Evolutionary conservation across 176 grass and related monocot genomes (phyloP), one percentile per base, ranked within the genome.

Genomic region (Zoysia pacifica): DNA sequence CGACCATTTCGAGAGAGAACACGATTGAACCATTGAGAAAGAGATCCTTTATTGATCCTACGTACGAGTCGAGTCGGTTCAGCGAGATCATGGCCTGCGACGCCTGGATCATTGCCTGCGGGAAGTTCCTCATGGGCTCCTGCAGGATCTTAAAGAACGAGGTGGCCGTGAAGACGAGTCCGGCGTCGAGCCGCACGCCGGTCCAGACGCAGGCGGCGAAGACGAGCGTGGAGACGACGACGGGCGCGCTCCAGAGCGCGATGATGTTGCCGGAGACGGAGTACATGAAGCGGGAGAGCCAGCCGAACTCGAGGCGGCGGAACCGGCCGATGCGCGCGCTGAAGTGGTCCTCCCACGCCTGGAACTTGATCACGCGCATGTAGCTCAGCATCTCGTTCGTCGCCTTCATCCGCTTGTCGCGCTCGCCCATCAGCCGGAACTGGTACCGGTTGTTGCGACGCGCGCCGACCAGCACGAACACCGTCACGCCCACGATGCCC

Each of bases 331-430:
- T 93, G 51, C 90, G 96, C 2, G 41, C 70, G 77, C 73, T 46
- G 75, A 99, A 99, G 79, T 95, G 90, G 40, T 85, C 85, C 81
- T 99, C 96, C 96, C 96, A 99, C 59, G 92, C 96, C 73, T 99
- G 96, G 83, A 99, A 90, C 79, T 95, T 99, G 90, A 99, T 99
- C 3, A 99, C 96, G 5, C 96, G 90, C 96, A 99, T 95, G 92
- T 91, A 91, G 86, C 13, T 91, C 9, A 99, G 81, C 96, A 94
- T 98, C 86, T 99, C 96, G 75, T 99, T 99, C 5, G 92, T 99
- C 8, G 92, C 92, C 92, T 99, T 99, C 96, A 99, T 99, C 67
- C 96, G 84, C 72, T 69, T 51, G 86, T 99, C 96, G 0, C 96
- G 88, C 96, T 95, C 88, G 45, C 65, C 73, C 88, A 91, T 95